Evolutionary conservation across 139 green algal genomes (phyloP).

Genomic region (Asterochloris sp.): DNA sequence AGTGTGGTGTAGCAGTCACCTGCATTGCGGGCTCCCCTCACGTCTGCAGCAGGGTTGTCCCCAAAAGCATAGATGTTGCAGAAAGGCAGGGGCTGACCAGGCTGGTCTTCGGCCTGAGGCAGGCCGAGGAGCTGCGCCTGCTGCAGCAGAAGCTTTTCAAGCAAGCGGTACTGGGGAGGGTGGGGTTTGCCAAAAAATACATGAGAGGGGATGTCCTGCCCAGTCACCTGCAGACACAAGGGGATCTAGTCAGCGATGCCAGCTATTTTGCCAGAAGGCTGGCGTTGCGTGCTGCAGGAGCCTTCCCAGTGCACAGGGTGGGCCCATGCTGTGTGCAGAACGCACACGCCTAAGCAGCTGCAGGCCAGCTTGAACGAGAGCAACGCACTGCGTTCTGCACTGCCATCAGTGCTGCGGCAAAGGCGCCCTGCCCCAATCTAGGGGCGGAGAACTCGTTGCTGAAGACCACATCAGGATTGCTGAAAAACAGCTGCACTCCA

Average conservation of each 20-base stretch:
- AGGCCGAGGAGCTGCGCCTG: constrained; percentile 54
- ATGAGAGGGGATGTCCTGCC: not conserved
- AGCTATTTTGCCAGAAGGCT: no score
- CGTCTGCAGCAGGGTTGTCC: constrained; percentile 78
- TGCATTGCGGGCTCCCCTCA: constrained; percentile 60
- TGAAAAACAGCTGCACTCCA: constrained; percentile 39
- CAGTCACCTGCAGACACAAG: not conserved
- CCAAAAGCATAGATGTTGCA: constrained; percentile 69
- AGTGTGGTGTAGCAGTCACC: not conserved
- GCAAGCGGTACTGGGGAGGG: constrained; percentile 53
- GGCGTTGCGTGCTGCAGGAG: no score
- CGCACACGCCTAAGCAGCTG: not conserved
- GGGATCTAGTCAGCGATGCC: no score
- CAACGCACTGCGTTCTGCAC: constrained; percentile 37
- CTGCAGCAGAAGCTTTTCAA: constrained; percentile 50
- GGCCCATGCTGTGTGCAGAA: no score
- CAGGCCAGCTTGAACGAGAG: not conserved
- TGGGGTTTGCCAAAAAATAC: constrained; percentile 51
- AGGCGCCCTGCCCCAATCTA: constrained; percentile 69
- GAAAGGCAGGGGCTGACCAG: constrained; percentile 19
- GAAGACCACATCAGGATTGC: constrained; percentile 71
- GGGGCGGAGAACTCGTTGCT: constrained; percentile 57
- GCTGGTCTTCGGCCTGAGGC: constrained; percentile 2
- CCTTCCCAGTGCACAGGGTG: no score
- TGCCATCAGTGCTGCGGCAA: constrained; percentile 48